Evolutionary conservation across 2,329 filamentous ascomycete genomes (phyloP).

Genomic region (Pseudogymnoascus sp.): DNA sequence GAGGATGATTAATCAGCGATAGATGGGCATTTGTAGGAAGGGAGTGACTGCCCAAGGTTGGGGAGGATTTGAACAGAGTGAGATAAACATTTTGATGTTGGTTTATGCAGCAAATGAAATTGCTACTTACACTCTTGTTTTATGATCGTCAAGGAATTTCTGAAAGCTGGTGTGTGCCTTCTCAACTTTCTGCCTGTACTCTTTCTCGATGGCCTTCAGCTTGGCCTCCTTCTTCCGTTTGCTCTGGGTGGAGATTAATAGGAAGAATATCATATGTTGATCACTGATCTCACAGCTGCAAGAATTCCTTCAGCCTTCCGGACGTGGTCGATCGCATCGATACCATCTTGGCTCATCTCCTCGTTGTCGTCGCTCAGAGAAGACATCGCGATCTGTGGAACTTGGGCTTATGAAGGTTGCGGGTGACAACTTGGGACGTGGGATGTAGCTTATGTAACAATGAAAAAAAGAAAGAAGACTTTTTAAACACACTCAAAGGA

Average conservation of each 20-base stretch:
- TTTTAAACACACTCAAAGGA: background rate
- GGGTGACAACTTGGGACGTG: background rate
- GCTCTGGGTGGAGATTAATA: slow-evolving; percentile 14
- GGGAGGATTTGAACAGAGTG: background rate
- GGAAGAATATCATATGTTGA: slow-evolving; percentile 1
- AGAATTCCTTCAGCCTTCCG: slow-evolving; percentile 16
- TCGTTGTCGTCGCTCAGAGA: background rate
- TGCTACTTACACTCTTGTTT: slow-evolving; percentile 21
- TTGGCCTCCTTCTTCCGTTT: slow-evolving; percentile 21
- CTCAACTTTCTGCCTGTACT: slow-evolving; percentile 19
- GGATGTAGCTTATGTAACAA: background rate
- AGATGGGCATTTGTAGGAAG: background rate
- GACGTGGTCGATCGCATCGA: slow-evolving; percentile 12
- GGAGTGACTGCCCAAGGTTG: background rate
- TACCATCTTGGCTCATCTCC: background rate
- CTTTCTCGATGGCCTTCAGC: slow-evolving; percentile 21
- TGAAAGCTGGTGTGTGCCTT: slow-evolving; percentile 20
- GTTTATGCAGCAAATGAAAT: background rate
- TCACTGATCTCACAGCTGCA: slow-evolving; percentile 12
- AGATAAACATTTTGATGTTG: background rate
- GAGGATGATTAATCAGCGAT: background rate
- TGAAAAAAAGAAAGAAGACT: background rate
- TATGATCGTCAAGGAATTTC: slow-evolving; percentile 17
- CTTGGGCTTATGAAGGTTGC: background rate
- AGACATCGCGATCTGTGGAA: background rate